A percentile compares a stretch with the other conserved stretches of the same genome.
phyloP scores from a whole-genome alignment of 1,139 yeast species.

The Groenewaldozyma auringiensis region DNA sequence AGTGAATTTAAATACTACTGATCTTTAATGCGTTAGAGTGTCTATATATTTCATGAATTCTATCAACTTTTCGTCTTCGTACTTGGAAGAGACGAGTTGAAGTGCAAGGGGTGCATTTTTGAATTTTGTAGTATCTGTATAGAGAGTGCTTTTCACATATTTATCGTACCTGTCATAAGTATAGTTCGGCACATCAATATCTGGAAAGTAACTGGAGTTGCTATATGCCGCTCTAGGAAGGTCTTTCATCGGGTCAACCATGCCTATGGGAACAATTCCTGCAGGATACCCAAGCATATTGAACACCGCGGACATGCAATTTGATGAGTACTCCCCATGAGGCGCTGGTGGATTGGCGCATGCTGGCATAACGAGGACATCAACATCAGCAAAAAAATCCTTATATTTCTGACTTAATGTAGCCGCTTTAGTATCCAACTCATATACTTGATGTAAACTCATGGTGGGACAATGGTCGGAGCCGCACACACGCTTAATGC shows the following conservation, averaged over 20 bases:
- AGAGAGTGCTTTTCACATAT: constrained; percentile 3
- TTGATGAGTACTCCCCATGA: constrained; percentile 3
- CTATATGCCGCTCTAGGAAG: background rate
- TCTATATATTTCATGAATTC: constrained; percentile 4
- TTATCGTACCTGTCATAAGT: constrained; percentile 4
- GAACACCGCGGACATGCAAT: constrained; percentile 4
- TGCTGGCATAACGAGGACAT: constrained; percentile 3
- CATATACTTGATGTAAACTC: constrained; percentile 3
- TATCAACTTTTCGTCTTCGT: constrained; percentile 3
- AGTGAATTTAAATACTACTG: background rate
- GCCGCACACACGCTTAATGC: constrained; percentile 3
- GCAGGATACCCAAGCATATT: constrained; percentile 1
- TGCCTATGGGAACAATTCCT: constrained; percentile 2
- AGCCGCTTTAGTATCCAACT: constrained; percentile 1
- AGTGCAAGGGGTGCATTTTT: constrained; percentile 3
- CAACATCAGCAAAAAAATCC: constrained; percentile 1
- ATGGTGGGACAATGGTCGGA: constrained; percentile 1
- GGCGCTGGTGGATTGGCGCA: constrained; percentile 6
- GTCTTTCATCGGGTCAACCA: background rate
- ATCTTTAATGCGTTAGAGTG: constrained; percentile 2
- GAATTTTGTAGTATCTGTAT: constrained; percentile 1
- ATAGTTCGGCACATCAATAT: constrained; percentile 3
- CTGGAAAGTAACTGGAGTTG: constrained; percentile 3
- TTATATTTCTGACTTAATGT: background rate
- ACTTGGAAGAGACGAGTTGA: constrained; percentile 3